Conservation (phyloP, 768 basidiomycete genomes). For the Termitomyces sp. region DNA sequence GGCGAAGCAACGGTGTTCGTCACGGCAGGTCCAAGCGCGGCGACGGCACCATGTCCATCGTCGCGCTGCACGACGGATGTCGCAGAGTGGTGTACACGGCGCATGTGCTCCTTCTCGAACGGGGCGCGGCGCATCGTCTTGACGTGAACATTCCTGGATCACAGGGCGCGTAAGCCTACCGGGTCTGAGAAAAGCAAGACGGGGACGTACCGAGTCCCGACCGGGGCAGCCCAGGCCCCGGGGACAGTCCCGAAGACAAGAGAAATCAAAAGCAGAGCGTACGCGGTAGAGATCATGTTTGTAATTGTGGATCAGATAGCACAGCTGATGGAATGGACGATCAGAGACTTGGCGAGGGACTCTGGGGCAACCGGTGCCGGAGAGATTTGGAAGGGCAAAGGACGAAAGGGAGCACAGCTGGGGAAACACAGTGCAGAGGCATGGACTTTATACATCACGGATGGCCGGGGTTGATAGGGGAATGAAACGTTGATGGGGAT, state of each 20-base stretch:
- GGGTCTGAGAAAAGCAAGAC: neutral
- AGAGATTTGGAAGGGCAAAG: conserved; percentile 9
- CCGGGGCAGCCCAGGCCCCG: conserved; percentile 9
- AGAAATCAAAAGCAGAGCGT: conserved; percentile 7
- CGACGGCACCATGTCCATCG: neutral
- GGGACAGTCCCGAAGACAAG: conserved; percentile 5
- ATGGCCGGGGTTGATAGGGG: conserved; percentile 1
- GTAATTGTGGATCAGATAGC: neutral
- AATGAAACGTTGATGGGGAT: neutral
- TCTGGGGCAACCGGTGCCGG: conserved; percentile 18
- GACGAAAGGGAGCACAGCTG: conserved; percentile 15
- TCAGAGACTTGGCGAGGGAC: neutral
- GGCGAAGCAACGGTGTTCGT: neutral
- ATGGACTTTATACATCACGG: conserved; percentile 1
- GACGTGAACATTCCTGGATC: conserved; percentile 1
- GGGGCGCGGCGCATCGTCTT: conserved; percentile 8
- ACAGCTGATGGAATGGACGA: conserved; percentile 9
- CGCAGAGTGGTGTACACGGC: conserved; percentile 8
- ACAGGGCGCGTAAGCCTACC: neutral
- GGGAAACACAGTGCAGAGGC: neutral
- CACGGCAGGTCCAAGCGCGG: neutral
- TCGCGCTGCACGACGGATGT: conserved; percentile 1
- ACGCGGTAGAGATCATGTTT: conserved; percentile 12
- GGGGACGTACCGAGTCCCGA: conserved; percentile 9
- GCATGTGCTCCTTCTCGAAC: conserved; percentile 1